Base-by-base conservation (phyloP, 139 green algal species). In the Medakamo hakoo region DNA sequence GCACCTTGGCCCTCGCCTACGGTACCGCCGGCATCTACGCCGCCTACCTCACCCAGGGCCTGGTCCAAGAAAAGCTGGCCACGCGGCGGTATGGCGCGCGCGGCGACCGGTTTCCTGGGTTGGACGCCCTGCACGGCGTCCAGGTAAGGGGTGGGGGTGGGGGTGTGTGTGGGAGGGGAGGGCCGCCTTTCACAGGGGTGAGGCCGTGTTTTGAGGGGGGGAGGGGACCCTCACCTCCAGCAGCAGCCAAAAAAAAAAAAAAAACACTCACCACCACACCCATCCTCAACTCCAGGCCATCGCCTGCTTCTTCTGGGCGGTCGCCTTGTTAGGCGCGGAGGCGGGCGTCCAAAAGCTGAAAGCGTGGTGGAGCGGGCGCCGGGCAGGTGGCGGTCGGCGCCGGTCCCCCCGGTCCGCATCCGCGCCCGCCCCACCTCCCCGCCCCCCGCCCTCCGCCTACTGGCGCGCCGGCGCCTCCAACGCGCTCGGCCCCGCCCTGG, bases 251-350 rank as follows among this genome's bases (percentile, higher is more conserved):
- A n/a, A n/a, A n/a, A n/a, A n/a, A n/a, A n/a, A n/a, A n/a, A n/a
- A n/a, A n/a, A n/a, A n/a, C n/a, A n/a, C n/a, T n/a, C n/a, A n/a
- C n/a, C n/a, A n/a, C n/a, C n/a, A n/a, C n/a, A n/a, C n/a, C n/a
- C n/a, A n/a, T n/a, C n/a, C n/a, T n/a, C n/a, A n/a, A n/a, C n/a
- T n/a, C n/a, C n/a, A 52, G 16, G 40, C 40, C 16, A 52, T 52
- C 9, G 80, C 78, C 0, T 97, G 91, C 80, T 96, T 95, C 66
- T 2, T 94, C 0, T 88, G 86, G 81, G 88, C 86, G 3, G 80
- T 67, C 27, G 3, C 81, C 16, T 76, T 95, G 25, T 62, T 80
- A 52, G 40, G 9, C 9, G 40, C 40, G 40, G 40, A 16, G 40
- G 40, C 40, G 40, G 40, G n/a, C n/a, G n/a, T n/a, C n/a, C n/a